Base-by-base conservation (phyloP, 768 basidiomycete species). In the Dentipellis sp. region DNA sequence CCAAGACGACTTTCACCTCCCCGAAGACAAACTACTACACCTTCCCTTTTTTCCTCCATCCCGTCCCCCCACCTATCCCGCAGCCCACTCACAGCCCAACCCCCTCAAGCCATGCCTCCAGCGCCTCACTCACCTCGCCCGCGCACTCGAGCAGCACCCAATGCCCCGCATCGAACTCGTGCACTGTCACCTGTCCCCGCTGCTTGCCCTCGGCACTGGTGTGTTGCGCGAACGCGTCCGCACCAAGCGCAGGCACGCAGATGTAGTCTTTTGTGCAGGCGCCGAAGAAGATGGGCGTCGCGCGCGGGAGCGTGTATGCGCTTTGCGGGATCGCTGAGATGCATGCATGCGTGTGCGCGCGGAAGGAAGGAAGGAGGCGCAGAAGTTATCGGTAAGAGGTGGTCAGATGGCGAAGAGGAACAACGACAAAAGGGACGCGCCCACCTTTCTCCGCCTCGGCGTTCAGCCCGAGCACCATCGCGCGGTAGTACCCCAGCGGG, bases 221-320 rank as follows among this genome's bases (percentile, higher is more conserved):
- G 29, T 29, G 6, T 6, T 6, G 29, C 29, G 29, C 29, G 6
- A 29, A 29, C 29, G 29, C 6, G 6, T 29, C 46, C 35, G 1
- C 14, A 3, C 36, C 34, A 5, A 11, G n/a, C 34, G 17, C 7
- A 10, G 61, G 56, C 23, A 37, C 48, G 14, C 51, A 75, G 0
- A 80, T 79, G 1, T 61, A 50, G 56, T 90, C 88, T 10, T 67
- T 60, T 6, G 77, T 80, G 12, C 86, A 86, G 66, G 79, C 79
- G 22, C 88, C 65, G 58, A 78, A 80, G 2, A 88, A 73, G 21
- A 84, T 78, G 0, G 84, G 83, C 10, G 86, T 73, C 58, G 78
- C 69, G 3, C 3, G 29, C 29, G 29, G 29, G 10, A 52, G 17
- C 10, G 35, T 12, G 2, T 36, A 36, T 34, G 51, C 23, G 9